A percentile compares a stretch with the other conserved stretches of the same genome.
Evolutionary conservation across 2,329 filamentous ascomycete species (phyloP).

Genomic region (Fusarium euwallaceae): DNA sequence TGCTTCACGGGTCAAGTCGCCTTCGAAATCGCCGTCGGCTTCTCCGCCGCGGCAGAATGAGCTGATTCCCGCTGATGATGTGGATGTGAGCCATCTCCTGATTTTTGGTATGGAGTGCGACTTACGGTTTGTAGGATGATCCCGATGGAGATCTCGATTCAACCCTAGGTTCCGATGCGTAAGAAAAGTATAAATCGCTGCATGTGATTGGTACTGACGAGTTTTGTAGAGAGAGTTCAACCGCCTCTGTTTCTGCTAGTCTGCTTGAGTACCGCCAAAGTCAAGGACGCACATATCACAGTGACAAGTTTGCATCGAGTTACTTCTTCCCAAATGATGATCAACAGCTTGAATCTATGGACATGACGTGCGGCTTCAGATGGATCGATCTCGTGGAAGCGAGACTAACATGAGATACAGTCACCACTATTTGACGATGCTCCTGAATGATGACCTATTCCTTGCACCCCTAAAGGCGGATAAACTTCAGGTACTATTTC

Average conservation of each 20-base stretch:
- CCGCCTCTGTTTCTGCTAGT: slow-evolving; percentile 3
- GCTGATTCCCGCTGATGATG: neutral
- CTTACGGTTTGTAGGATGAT: neutral
- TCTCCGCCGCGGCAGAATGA: neutral
- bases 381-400: neutral
- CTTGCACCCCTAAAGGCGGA: neutral
- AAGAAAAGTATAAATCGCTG: neutral
- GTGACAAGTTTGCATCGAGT: neutral
- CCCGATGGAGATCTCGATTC: neutral
- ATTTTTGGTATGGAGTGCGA: too few species aligned
- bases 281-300: slow-evolving; percentile 9
- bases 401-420: neutral
- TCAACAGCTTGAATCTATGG: slow-evolving; percentile 5
- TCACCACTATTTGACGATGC: slow-evolving; percentile 4
- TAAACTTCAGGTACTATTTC: neutral
- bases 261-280: neutral
- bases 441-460: neutral
- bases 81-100: neutral
- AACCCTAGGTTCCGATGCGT: neutral
- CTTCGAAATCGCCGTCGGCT: neutral
- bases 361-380: neutral
- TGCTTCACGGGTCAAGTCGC: neutral
- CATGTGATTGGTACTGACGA: neutral
- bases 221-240: neutral
- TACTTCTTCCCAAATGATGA: slow-evolving; percentile 11